These are phyloP conservation scores for Amanita rubescens DNA, from an alignment of 768 basidiomycete species.

Conservation along the genomic window DNA sequence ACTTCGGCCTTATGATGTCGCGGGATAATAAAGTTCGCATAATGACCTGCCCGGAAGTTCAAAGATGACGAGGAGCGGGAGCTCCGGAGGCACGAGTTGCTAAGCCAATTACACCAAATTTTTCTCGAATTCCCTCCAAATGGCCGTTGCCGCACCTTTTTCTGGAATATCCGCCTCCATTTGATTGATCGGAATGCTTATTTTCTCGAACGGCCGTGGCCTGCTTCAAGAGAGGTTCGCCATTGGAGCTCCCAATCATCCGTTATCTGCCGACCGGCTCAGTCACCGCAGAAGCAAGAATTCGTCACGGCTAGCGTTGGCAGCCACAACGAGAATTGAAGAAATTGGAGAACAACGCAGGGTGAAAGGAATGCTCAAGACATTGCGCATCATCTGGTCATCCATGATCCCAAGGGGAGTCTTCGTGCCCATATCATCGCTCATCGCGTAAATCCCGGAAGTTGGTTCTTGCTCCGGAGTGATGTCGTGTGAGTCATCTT, in stretches of 20 bases:
- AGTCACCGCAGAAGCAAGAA: neutral
- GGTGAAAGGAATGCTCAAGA: neutral
- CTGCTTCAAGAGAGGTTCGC: neutral
- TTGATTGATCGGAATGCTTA: neutral
- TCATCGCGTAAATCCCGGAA: too few species aligned
- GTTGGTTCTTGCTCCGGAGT: too few species aligned
- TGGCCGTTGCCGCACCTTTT: neutral
- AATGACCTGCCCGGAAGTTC: conserved; percentile 12
- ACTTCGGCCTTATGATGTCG: conserved; percentile 22
- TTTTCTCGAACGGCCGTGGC: neutral
- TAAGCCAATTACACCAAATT: neutral
- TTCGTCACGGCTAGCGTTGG: neutral
- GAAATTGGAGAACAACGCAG: neutral
- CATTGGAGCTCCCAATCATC: neutral
- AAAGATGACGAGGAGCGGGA: neutral
- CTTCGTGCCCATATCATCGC: neutral
- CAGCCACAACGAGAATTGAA: neutral
- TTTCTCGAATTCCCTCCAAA: neutral
- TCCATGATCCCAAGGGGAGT: neutral
- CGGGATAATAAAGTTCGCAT: conserved; percentile 29
- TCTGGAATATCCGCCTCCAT: neutral
- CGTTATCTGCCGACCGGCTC: neutral
- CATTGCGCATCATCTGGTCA: neutral
- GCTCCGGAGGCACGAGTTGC: neutral
- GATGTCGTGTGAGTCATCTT: too few species aligned